Evolutionary conservation across 305 asterid genomes (phyloP).

Genomic region (Rubia occidens): DNA sequence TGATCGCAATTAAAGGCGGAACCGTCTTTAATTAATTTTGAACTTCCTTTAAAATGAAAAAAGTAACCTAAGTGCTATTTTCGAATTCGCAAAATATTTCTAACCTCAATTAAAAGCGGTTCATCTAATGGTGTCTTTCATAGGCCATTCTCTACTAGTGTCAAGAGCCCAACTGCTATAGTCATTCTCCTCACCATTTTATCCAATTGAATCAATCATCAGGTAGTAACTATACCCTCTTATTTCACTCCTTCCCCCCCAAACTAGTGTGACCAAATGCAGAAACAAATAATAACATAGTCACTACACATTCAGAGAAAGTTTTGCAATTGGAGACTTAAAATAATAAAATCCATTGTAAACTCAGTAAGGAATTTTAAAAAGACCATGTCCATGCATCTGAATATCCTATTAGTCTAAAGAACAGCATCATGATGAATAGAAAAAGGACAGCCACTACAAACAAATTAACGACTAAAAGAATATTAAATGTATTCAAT

Average conservation of each 20-base stretch:
- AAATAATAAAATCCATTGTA: constrained; percentile 2
- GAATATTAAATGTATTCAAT: not conserved
- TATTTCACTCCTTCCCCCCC: constrained; percentile 12
- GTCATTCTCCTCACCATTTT: constrained; percentile 48
- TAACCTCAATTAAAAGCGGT: too few relatives aligned
- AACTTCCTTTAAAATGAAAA: too few relatives aligned
- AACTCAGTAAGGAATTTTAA: constrained; percentile 1
- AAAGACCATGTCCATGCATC: constrained; percentile 10
- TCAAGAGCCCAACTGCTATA: constrained; percentile 30
- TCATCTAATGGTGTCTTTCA: too few relatives aligned
- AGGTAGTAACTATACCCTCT: constrained; percentile 22
- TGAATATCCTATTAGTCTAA: constrained; percentile 11
- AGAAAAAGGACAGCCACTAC: constrained; percentile 26
- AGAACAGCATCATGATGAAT: constrained; percentile 15
- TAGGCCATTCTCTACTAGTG: too few relatives aligned
- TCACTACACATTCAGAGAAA: constrained; percentile 16
- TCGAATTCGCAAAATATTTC: too few relatives aligned
- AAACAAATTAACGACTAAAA: constrained; percentile 17
- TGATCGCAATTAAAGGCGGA: too few relatives aligned
- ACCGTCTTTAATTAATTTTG: too few relatives aligned
- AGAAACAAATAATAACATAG: constrained; percentile 14
- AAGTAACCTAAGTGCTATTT: too few relatives aligned
- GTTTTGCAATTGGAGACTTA: not conserved
- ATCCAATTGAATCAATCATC: constrained; percentile 29
- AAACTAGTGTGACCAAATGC: constrained; percentile 7